Percentiles rank a stretch among this genome's conserved stretches.
Evolutionary conservation across 2,329 filamentous ascomycete genomes (phyloP).

Genomic region (Scleromitrula shiraiana): DNA sequence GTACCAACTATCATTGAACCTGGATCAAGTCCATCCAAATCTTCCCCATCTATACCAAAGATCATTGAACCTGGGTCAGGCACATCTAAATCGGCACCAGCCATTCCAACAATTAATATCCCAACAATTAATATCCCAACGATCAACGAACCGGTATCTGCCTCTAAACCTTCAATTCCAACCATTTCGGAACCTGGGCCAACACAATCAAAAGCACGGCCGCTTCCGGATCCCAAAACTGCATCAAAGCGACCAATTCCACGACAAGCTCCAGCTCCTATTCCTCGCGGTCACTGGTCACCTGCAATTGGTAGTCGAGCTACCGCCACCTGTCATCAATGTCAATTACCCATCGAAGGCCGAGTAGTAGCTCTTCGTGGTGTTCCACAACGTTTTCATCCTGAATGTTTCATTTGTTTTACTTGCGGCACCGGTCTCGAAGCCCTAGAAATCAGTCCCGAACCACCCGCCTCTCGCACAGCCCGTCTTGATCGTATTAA

Average conservation of each 20-base stretch:
- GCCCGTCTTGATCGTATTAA: constrained; percentile 68
- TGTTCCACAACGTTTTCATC: constrained; percentile 70
- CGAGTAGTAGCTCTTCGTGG: constrained; percentile 81
- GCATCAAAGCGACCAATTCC: constrained; percentile 22
- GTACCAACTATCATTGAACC: constrained; percentile 23
- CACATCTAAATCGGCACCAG: constrained; percentile 24
- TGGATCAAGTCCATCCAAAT: constrained; percentile 29
- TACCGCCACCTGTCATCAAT: constrained; percentile 76
- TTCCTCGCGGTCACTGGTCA: constrained; percentile 44
- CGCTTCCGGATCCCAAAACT: constrained; percentile 33
- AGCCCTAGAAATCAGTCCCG: constrained; percentile 91
- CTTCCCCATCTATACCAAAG: constrained; percentile 18
- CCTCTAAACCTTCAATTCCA: constrained; percentile 19
- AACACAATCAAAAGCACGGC: constrained; percentile 22
- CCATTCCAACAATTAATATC: constrained; percentile 29
- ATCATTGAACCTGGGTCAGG: constrained; percentile 29
- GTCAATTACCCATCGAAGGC: constrained; percentile 75
- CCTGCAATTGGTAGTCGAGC: constrained; percentile 44
- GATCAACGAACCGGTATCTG: constrained; percentile 15
- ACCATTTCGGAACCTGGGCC: constrained; percentile 29
- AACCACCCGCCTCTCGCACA: constrained; percentile 64
- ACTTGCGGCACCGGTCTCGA: constrained; percentile 83
- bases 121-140: constrained; percentile 26
- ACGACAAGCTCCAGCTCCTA: constrained; percentile 28
- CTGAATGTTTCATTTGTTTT: constrained; percentile 85